These are phyloP conservation scores for Balamuthia mandrillaris DNA, from an alignment of 208 protist genomes.

Conservation along the genomic window DNA sequence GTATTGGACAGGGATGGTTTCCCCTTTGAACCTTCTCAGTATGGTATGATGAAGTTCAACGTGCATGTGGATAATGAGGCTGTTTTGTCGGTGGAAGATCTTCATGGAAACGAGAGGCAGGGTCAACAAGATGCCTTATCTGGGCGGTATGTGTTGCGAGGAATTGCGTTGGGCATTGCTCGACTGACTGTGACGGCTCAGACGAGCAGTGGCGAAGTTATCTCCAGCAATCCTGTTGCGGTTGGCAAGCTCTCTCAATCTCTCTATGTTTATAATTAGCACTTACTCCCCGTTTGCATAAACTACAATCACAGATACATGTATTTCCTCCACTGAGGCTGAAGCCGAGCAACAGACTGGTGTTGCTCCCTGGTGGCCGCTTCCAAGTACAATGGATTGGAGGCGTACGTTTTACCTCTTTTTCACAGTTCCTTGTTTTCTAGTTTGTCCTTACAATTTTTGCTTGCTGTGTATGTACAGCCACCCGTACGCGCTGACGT, in stretches of 20 bases:
- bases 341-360: background rate
- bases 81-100: conserved; percentile 11
- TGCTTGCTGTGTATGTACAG: no score
- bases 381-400: conserved; percentile 35
- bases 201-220: background rate
- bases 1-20: background rate
- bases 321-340: conserved; percentile 22
- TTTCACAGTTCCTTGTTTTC: no score
- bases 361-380: conserved; percentile 10
- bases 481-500: conserved; percentile 30
- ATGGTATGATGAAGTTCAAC: background rate
- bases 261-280: no score
- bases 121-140: no score
- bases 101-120: background rate
- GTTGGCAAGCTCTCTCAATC: background rate
- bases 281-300: no score
- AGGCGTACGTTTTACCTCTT: no score
- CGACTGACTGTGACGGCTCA: background rate
- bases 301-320: conserved; percentile 27
- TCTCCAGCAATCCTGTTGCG: conserved; percentile 5
- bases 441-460: no score
- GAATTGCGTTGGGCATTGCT: conserved; percentile 3
- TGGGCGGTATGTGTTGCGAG: background rate
- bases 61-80: background rate
- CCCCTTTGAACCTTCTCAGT: background rate